Conservation (phyloP, 1,284 basidiomycete genomes). For the Thecaphora thlaspeos region DNA sequence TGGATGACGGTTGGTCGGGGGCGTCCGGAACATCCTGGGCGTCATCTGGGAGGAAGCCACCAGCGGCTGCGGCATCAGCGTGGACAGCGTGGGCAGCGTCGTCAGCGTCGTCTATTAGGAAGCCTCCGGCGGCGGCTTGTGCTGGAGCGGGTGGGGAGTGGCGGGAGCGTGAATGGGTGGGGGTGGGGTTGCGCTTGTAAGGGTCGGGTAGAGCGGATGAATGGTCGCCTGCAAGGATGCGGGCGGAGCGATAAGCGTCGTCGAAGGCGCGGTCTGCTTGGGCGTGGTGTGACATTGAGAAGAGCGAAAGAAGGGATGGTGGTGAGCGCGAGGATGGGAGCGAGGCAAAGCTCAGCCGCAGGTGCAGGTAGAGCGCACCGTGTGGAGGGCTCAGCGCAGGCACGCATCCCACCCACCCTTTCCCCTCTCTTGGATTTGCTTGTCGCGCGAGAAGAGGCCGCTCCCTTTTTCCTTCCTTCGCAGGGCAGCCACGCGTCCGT, state of each 20-base stretch:
- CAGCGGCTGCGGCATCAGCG: background rate
- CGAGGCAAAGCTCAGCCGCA: no score
- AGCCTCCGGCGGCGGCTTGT: slow-evolving; percentile 11
- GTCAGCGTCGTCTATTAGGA: slow-evolving; percentile 11
- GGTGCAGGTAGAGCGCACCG: no score
- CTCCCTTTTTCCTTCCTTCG: no score
- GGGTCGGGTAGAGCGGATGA: slow-evolving; percentile 28
- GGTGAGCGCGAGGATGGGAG: no score
- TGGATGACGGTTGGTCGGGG: background rate
- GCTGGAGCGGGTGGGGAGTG: no score
- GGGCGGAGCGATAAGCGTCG: slow-evolving; percentile 30
- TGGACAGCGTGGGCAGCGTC: background rate
- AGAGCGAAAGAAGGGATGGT: no score
- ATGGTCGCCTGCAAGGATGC: slow-evolving; percentile 35
- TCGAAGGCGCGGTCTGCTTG: slow-evolving; percentile 35
- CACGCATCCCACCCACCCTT: no score
- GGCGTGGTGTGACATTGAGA: slow-evolving; percentile 1
- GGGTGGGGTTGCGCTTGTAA: slow-evolving; percentile 7
- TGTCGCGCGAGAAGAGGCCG: no score
- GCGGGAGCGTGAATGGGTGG: background rate
- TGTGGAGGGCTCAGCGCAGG: no score
- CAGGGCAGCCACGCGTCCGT: no score
- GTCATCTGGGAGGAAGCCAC: slow-evolving; percentile 13
- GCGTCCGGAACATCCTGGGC: background rate
- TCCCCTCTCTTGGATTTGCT: no score